Base-by-base conservation (phyloP, 2,329 filamentous ascomycete genomes). In the Fusarium udum region DNA sequence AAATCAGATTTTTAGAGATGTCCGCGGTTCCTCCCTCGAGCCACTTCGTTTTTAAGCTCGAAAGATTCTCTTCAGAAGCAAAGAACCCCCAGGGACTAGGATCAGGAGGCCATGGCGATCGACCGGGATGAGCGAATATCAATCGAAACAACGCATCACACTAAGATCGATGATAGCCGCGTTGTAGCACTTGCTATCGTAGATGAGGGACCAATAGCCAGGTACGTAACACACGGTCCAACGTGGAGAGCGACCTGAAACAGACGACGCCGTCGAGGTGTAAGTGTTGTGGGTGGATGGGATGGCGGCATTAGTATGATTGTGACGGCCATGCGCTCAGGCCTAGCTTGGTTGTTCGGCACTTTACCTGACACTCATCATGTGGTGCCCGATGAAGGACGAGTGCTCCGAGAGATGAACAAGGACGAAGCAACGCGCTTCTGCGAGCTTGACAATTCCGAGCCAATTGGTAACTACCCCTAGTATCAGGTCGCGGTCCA, bases 191-290 rank as follows among this genome's bases (percentile, higher is more conserved):
- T 24, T 43, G 14, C 26, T 48, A 32, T 40, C 43, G 62, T 39
- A 46, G 55, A 32, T 13, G 32, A 20, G 40, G 26, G 32, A 40
- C 34, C 34, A 67, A 45, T 31, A 31, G 36, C 36, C 40, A 40
- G 49, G 46, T 51, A 65, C 52, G 64, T 71, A 64, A 62, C 72
- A 76, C 71, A 77, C 66, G 66, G 66, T 66, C 64, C 69, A 73
- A 74, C 62, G 61, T 58, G 69, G 69, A 77, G 64, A 74, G 59
- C 61, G 60, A 76, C 75, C 75, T 77, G 75, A 77, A 77, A 77
- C 75, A 64, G 61, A 69, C 58, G 65, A 75, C 63, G 65, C 66
- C 59, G 67, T 74, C 66, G 37, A 59, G 43, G 56, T 65, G 58
- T 53, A 65, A 73, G 61, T 49, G 39, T n/a, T 66, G 45, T 42